phyloP scores from a whole-genome alignment of 441 rosid genomes.

The Iberis amara region DNA sequence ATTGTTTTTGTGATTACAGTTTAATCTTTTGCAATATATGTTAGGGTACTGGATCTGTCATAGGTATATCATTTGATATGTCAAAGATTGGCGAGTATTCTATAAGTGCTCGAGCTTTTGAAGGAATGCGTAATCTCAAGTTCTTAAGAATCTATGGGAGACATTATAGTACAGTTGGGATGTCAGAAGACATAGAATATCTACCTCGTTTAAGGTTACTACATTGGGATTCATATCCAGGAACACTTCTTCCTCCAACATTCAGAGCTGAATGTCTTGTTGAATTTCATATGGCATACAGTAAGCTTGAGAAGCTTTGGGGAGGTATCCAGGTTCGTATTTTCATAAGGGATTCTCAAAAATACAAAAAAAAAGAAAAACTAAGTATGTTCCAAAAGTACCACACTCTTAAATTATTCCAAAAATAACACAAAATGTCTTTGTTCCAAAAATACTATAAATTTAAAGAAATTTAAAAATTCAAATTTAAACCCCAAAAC shows the following conservation, averaged over 20 bases:
- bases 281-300: neutral
- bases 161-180: too few species aligned
- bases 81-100: neutral
- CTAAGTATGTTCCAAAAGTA: too few species aligned
- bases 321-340: too few species aligned
- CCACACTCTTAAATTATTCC: too few species aligned
- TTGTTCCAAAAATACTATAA: too few species aligned
- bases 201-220: slow-evolving; percentile 3
- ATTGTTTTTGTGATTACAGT: too few species aligned
- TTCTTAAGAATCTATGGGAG: neutral
- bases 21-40: neutral
- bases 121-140: slow-evolving; percentile 6
- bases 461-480: too few species aligned
- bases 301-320: slow-evolving; percentile 5
- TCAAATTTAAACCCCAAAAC: too few species aligned
- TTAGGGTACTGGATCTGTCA: slow-evolving; percentile 12
- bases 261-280: slow-evolving; percentile 5
- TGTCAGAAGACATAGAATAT: neutral
- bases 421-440: too few species aligned
- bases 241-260: neutral
- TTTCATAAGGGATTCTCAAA: too few species aligned
- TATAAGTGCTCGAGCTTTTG: neutral
- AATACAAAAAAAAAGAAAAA: too few species aligned
- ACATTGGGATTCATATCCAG: neutral
- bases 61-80: slow-evolving; percentile 13